These are phyloP conservation scores for Quercus tomentella DNA, from an alignment of 331 rosid genomes.

Conservation along the genomic window DNA sequence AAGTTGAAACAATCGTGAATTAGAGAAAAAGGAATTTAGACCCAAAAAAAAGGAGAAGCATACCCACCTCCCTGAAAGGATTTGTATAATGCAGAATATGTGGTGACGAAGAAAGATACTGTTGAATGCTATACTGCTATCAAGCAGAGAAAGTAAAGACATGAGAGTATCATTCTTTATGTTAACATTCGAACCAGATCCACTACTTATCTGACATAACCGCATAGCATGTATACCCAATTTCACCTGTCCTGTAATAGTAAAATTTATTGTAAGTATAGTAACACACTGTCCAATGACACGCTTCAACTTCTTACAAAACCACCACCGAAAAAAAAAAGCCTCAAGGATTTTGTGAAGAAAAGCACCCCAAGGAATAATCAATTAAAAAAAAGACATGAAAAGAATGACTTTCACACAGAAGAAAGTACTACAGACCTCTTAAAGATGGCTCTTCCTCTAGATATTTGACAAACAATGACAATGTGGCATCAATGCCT, in stretches of 20 bases:
- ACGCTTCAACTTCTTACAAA: background rate
- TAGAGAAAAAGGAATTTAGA: background rate
- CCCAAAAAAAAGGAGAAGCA: background rate
- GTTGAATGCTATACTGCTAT: constrained; percentile 72
- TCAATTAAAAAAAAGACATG: background rate
- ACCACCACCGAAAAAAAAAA: background rate
- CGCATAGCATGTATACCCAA: constrained; percentile 77
- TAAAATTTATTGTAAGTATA: constrained; percentile 8
- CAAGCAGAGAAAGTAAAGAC: constrained; percentile 69
- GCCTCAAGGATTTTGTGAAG: background rate
- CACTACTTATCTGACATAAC: constrained; percentile 67
- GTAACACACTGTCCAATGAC: background rate
- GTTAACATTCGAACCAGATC: constrained; percentile 41
- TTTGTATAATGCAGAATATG: constrained; percentile 84
- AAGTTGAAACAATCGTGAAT: background rate
- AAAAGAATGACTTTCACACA: background rate
- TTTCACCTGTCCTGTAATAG: constrained; percentile 83
- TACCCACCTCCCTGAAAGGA: constrained; percentile 78
- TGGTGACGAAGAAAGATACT: constrained; percentile 82
- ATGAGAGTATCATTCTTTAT: constrained; percentile 57
- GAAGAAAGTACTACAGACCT: constrained; percentile 37
- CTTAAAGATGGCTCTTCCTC: constrained; percentile 79
- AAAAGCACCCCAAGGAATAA: background rate
- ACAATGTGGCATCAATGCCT: constrained; percentile 68
- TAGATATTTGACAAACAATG: constrained; percentile 63